A percentile compares a stretch with the other conserved stretches of the same genome.
Evolutionary conservation across 208 protist genomes (phyloP).

Genomic region (Trypanosoma vivax): DNA sequence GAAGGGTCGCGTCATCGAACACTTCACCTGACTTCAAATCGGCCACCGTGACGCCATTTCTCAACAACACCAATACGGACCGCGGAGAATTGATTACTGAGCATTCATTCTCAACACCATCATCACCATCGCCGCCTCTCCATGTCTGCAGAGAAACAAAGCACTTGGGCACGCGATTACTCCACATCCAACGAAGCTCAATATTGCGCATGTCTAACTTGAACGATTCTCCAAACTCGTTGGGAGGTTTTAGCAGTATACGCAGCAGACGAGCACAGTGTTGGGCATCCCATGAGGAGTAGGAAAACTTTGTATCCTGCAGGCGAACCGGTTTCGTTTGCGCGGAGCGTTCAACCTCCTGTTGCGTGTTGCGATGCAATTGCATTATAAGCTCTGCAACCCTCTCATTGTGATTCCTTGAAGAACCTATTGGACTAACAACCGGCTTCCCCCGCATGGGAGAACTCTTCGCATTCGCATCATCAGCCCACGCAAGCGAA

Average conservation of each 20-base stretch:
- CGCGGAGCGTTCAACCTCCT: too few species aligned
- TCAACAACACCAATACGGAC: conserved; percentile 63
- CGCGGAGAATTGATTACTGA: conserved; percentile 71
- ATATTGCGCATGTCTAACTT: conserved; percentile 43
- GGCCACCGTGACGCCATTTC: conserved; percentile 47
- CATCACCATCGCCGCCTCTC: background rate
- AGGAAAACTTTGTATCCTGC: background rate
- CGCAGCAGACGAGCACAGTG: conserved; percentile 48
- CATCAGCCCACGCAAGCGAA: too few species aligned
- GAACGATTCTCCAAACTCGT: conserved; percentile 55
- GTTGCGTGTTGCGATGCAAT: too few species aligned
- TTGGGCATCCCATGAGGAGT: conserved; percentile 17
- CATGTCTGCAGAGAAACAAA: conserved; percentile 33
- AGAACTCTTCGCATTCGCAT: too few species aligned
- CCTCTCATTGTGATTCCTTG: too few species aligned
- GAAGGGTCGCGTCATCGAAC: conserved; percentile 19
- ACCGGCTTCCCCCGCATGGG: too few species aligned
- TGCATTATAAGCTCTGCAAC: too few species aligned
- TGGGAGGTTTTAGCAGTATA: conserved; percentile 56
- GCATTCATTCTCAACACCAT: conserved; percentile 1
- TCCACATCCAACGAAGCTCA: conserved; percentile 65
- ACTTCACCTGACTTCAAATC: conserved; percentile 30
- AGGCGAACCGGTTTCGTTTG: too few species aligned
- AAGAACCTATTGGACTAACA: too few species aligned
- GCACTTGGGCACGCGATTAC: conserved; percentile 23